Evolutionary conservation across 2,329 filamentous ascomycete genomes (phyloP), one percentile per base, ranked within the genome.

Genomic region (Nannizziopsis arthrosporioides): DNA sequence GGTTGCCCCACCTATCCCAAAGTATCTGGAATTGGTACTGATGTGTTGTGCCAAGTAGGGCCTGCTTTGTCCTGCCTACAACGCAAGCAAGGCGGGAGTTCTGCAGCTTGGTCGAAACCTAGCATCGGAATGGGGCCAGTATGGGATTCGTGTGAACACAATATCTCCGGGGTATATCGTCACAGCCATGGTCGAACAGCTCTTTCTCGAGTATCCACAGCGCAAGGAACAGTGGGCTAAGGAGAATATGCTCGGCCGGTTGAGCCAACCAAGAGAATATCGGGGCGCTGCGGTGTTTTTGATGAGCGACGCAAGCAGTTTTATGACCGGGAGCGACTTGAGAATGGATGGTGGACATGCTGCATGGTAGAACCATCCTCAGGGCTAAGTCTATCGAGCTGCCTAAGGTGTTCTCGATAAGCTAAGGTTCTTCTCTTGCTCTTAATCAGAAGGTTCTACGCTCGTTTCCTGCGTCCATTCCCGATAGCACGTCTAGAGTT

Each of bases 211-310:
- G 44, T 94, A 84, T 84, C 79, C 84, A 3, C 81, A 76, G 56
- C 82, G 89, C 62, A 92, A 90, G 63, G 88, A 61, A 7, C 75
- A 81, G 51, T 94, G 88, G 88, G 78, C 84, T 12, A 82, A 75
- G 57, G 81, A 90, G 66, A 94, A 93, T 66, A 92, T 94, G 86
- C 72, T 94, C 46, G 80, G 76, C 22, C 74, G 79, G 31, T 69
- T 87, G 51, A 84, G 81, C 59, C 68, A 66, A 17, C 82, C 83
- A 0, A 71, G 79, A 42, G 83, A 88, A 63, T 85, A 84, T 63
- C 76, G 81, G 42, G 82, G 70, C 5, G 68, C 69, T 0, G 68
- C 69, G 0, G 64, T 73, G 34, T 73, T 72, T 54, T 57, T 72
- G 51, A 56, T 73, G 30, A 71, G 68, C 49, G 69, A 73, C 52